A percentile compares a stretch with the other conserved stretches of the same genome.
These are phyloP conservation scores for Sisymbrium irio DNA, from an alignment of 345 rosid genomes.

Conservation along the genomic window DNA sequence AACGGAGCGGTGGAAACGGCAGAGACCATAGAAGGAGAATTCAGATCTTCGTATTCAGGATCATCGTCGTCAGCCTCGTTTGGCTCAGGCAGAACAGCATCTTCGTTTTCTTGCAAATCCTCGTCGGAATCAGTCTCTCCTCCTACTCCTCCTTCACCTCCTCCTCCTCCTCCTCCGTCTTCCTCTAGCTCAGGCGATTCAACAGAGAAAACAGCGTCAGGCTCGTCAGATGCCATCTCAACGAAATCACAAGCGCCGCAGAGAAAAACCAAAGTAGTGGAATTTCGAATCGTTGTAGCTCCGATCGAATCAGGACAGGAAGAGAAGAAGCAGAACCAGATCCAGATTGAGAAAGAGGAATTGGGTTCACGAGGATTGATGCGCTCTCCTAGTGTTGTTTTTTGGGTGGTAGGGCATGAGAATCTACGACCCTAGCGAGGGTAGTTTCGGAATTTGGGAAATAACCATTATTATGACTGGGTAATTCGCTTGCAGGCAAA, in stretches of 20 bases:
- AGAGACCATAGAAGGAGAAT: slow-evolving; percentile 36
- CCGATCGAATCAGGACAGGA: neutral
- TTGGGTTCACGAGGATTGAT: slow-evolving; percentile 33
- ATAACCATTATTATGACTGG: slow-evolving; percentile 3
- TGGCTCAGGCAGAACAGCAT: slow-evolving; percentile 33
- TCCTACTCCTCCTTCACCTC: slow-evolving; percentile 20
- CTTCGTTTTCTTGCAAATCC: slow-evolving; percentile 38
- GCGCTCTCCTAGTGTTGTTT: neutral
- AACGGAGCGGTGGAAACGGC: slow-evolving; percentile 21
- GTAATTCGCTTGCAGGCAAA: neutral
- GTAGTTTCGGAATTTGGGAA: neutral
- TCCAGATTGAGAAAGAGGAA: slow-evolving; percentile 20
- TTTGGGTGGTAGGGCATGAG: slow-evolving; percentile 32
- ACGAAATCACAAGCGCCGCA: neutral
- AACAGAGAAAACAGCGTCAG: slow-evolving; percentile 52
- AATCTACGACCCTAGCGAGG: slow-evolving; percentile 10
- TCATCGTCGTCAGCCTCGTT: slow-evolving; percentile 45
- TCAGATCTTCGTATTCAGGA: slow-evolving; percentile 57
- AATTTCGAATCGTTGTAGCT: neutral
- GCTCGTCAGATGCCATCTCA: slow-evolving; percentile 55
- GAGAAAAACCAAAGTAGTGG: neutral
- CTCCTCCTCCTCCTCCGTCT: slow-evolving; percentile 24
- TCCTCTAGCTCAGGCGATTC: slow-evolving; percentile 62
- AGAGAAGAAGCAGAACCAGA: slow-evolving; percentile 16
- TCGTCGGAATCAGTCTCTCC: slow-evolving; percentile 36